These are phyloP conservation scores for Polyporus arcularius DNA, from an alignment of 768 basidiomycete species.

Conservation along the genomic window DNA sequence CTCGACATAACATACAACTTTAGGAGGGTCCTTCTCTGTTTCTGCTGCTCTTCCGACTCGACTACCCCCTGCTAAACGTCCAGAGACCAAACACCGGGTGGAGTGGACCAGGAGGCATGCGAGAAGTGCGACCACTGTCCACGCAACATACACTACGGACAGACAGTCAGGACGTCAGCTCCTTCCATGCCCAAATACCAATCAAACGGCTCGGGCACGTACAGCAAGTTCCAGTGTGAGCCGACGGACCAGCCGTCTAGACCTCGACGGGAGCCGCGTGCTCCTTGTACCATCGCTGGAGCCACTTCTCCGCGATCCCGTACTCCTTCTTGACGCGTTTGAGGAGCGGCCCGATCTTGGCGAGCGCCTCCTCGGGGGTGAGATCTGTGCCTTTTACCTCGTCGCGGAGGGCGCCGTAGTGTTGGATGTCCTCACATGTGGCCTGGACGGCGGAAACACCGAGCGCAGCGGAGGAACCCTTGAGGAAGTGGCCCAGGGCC, in stretches of 20 bases:
- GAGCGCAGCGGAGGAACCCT: slow-evolving; percentile 94
- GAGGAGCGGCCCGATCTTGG: slow-evolving; percentile 58
- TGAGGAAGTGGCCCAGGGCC: slow-evolving; percentile 88
- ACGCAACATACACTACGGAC: too few relatives aligned
- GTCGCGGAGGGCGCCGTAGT: slow-evolving; percentile 73
- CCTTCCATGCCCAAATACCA: too few relatives aligned
- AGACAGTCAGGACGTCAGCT: too few relatives aligned
- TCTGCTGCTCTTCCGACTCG: too few relatives aligned
- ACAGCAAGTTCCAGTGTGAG: too few relatives aligned
- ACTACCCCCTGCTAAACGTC: too few relatives aligned
- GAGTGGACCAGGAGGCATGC: too few relatives aligned
- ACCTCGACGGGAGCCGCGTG: slow-evolving; percentile 15
- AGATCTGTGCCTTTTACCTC: slow-evolving; percentile 49
- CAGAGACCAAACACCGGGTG: too few relatives aligned
- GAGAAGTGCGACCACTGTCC: too few relatives aligned
- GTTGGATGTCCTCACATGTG: slow-evolving; percentile 90
- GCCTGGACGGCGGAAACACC: slow-evolving; percentile 80
- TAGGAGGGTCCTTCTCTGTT: too few relatives aligned
- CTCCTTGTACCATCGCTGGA: slow-evolving; percentile 55
- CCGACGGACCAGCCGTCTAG: not conserved
- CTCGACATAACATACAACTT: too few relatives aligned
- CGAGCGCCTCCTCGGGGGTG: slow-evolving; percentile 52
- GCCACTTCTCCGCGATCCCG: slow-evolving; percentile 62
- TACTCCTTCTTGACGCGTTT: slow-evolving; percentile 68
- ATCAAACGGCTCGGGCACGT: too few relatives aligned